A percentile compares a stretch with the other conserved stretches of the same genome.
These are phyloP conservation scores for Colletotrichum aenigma DNA, from an alignment of 2,329 filamentous ascomycete species.

Conservation along the genomic window DNA sequence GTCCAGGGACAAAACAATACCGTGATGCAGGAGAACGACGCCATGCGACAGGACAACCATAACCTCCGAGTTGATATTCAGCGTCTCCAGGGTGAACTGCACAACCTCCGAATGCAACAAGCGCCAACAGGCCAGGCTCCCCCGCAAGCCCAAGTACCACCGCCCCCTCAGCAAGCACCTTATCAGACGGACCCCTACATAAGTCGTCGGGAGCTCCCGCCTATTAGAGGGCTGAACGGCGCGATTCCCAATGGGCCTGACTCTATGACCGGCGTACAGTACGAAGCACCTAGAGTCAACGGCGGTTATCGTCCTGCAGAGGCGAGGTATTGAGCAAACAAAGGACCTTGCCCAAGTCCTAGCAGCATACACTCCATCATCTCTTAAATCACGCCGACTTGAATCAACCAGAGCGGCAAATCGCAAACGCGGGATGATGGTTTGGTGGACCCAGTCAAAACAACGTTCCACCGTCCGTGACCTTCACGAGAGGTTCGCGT, in stretches of 20 bases:
- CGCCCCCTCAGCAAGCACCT: constrained; percentile 27
- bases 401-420: background rate
- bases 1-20: constrained; percentile 50
- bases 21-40: constrained; percentile 47
- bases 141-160: constrained; percentile 8
- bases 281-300: constrained; percentile 53
- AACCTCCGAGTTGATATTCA: constrained; percentile 51
- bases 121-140: constrained; percentile 25
- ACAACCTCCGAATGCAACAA: constrained; percentile 26
- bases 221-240: constrained; percentile 56
- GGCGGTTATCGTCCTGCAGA: constrained; percentile 48
- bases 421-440: background rate
- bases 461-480: background rate
- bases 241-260: constrained; percentile 52
- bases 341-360: background rate
- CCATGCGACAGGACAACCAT: constrained; percentile 54
- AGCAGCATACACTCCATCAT: background rate
- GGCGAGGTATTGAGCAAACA: constrained; percentile 30
- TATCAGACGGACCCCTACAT: constrained; percentile 33
- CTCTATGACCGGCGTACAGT: constrained; percentile 71
- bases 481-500: background rate
- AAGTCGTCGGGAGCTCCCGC: constrained; percentile 57
- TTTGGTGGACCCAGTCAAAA: background rate
- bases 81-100: constrained; percentile 45
- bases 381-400: background rate